phyloP scores from a whole-genome alignment of 805 yeast genomes.

The Saccharomyces eubayanus region DNA sequence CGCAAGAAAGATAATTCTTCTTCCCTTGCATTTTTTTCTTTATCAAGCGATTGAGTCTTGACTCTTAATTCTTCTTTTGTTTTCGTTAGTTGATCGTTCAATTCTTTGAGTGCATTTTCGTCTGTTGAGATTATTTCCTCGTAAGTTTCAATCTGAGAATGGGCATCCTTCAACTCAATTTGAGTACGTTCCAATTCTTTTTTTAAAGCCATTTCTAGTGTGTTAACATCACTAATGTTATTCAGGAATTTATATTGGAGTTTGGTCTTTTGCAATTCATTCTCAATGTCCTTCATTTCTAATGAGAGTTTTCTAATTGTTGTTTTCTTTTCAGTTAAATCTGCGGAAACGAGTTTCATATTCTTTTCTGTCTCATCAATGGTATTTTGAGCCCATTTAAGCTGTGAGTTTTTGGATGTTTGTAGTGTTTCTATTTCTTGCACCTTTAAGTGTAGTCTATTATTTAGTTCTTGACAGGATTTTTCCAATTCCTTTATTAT shows the following conservation, averaged over 20 bases:
- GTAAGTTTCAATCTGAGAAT: slow-evolving; percentile 49
- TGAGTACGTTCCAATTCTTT: slow-evolving; percentile 40
- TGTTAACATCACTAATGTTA: slow-evolving; percentile 19
- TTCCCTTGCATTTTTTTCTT: slow-evolving; percentile 16
- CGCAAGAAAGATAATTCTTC: slow-evolving; percentile 24
- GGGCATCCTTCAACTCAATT: slow-evolving; percentile 50
- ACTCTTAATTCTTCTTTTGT: slow-evolving; percentile 27
- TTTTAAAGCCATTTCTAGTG: slow-evolving; percentile 21
- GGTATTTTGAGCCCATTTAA: background rate
- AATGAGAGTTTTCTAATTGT: slow-evolving; percentile 5
- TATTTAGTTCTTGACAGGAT: background rate
- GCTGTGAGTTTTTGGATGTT: background rate
- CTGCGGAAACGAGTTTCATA: slow-evolving; percentile 2
- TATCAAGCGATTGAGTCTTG: slow-evolving; percentile 11
- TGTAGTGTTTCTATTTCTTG: background rate
- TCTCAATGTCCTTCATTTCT: slow-evolving; percentile 12
- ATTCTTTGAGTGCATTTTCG: slow-evolving; percentile 51
- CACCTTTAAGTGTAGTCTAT: background rate
- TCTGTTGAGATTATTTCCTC: slow-evolving; percentile 54
- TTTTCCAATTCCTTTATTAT: background rate
- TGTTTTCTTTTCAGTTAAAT: slow-evolving; percentile 14
- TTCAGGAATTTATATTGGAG: slow-evolving; percentile 25
- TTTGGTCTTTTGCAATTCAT: slow-evolving; percentile 23
- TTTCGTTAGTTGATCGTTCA: slow-evolving; percentile 47
- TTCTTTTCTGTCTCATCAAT: background rate